Percentiles rank a stretch among this genome's conserved stretches.
phyloP scores from a whole-genome alignment of 2,329 filamentous ascomycete species.

The Diaporthe humulicola region DNA sequence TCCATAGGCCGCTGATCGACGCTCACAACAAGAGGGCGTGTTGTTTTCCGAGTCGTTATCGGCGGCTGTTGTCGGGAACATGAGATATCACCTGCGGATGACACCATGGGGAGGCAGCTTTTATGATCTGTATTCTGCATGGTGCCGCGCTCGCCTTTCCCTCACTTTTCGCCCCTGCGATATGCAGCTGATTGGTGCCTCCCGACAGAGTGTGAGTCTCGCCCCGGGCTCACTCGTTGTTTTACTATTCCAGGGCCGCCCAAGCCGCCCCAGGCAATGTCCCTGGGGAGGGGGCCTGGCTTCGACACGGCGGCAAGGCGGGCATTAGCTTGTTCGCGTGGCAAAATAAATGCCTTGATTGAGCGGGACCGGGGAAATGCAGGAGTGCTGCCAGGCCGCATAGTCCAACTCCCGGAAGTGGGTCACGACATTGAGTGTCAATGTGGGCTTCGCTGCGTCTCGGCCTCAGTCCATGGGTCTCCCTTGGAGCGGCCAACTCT shows the following conservation, averaged over 20 bases:
- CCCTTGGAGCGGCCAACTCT: slow-evolving; percentile 15
- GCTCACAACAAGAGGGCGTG: not conserved
- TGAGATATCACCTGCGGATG: slow-evolving; percentile 5
- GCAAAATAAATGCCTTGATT: not conserved
- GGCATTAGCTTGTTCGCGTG: slow-evolving; percentile 3
- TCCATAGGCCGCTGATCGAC: slow-evolving; percentile 16
- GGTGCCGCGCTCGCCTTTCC: not conserved
- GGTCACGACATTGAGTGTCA: slow-evolving; percentile 18
- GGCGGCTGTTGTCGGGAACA: not conserved
- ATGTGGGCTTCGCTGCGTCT: slow-evolving; percentile 27
- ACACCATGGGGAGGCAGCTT: not conserved
- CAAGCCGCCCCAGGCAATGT: not conserved
- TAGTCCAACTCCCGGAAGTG: slow-evolving; percentile 8
- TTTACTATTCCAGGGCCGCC: not conserved
- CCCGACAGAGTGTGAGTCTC: not conserved
- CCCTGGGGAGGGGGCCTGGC: not conserved
- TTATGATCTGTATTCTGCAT: slow-evolving; percentile 16
- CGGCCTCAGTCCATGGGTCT: slow-evolving; percentile 19
- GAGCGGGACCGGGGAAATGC: slow-evolving; percentile 22
- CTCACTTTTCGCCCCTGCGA: not conserved
- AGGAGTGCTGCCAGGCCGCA: slow-evolving; percentile 7
- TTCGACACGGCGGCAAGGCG: not conserved
- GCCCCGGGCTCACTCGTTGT: not conserved
- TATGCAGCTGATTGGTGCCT: not conserved
- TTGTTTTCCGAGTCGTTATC: not conserved